Conservation (phyloP, 192 early-diverging fungal genomes). For the Coemansia sp. region DNA sequence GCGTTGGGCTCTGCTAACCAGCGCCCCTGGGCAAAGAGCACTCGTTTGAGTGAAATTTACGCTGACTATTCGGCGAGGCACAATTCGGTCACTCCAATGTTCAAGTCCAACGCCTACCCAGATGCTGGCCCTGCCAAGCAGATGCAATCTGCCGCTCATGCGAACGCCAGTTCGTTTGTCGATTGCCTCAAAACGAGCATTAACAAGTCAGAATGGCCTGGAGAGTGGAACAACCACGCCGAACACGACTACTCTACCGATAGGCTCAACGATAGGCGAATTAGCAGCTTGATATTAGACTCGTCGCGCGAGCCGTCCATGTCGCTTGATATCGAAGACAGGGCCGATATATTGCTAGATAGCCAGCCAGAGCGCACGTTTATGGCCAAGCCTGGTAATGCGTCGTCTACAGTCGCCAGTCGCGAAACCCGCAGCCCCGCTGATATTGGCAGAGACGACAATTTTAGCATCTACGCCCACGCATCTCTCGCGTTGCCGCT, state of each 20-base stretch:
- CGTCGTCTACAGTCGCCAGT: neutral
- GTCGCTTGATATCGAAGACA: constrained; percentile 32
- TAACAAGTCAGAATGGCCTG: constrained; percentile 29
- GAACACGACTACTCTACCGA: constrained; percentile 30
- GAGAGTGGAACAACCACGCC: constrained; percentile 20
- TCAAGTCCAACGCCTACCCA: constrained; percentile 24
- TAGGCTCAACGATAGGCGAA: constrained; percentile 19
- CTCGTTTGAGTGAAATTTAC: constrained; percentile 57
- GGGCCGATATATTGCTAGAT: constrained; percentile 5
- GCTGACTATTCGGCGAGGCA: constrained; percentile 57
- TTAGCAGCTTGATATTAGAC: constrained; percentile 32
- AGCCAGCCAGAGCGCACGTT: constrained; percentile 12
- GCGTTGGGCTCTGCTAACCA: neutral
- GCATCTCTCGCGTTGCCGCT: neutral
- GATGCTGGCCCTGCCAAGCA: neutral
- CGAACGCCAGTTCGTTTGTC: constrained; percentile 46
- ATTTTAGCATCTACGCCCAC: neutral
- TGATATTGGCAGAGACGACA: neutral
- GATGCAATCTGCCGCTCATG: constrained; percentile 12
- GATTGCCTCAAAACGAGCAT: constrained; percentile 50
- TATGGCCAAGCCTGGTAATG: constrained; percentile 2
- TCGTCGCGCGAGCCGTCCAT: constrained; percentile 39
- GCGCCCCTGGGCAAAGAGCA: constrained; percentile 55
- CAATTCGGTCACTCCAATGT: constrained; percentile 47
- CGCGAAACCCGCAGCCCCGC: neutral